Conservation (phyloP, 2,329 filamentous ascomycete species). For the Trichoderma polysporum region DNA sequence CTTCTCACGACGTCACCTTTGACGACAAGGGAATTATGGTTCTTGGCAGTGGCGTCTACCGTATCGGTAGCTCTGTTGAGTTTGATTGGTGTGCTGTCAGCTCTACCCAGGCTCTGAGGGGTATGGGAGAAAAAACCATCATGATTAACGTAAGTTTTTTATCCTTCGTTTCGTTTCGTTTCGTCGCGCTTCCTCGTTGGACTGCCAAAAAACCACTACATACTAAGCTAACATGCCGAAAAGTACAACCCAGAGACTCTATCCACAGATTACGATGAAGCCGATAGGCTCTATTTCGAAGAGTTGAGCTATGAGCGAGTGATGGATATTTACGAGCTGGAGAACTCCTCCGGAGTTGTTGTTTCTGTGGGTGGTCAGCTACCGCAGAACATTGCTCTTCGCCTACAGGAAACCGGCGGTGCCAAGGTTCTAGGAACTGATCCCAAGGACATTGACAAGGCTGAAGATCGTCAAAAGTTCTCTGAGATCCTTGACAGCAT, state of each 20-base stretch:
- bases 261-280: slow-evolving; percentile 81
- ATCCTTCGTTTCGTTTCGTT: neutral
- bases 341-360: slow-evolving; percentile 80
- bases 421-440: slow-evolving; percentile 92
- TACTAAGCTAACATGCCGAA: slow-evolving; percentile 17
- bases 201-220: neutral
- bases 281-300: slow-evolving; percentile 94
- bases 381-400: slow-evolving; percentile 94
- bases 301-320: slow-evolving; percentile 96
- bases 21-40: slow-evolving; percentile 89
- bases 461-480: slow-evolving; percentile 97
- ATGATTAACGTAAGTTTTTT: slow-evolving; percentile 78
- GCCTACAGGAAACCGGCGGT: slow-evolving; percentile 85
- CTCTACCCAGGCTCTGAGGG: slow-evolving; percentile 75
- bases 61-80: slow-evolving; percentile 95
- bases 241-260: slow-evolving; percentile 79
- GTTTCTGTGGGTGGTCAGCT: slow-evolving; percentile 96
- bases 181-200: neutral
- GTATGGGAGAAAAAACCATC: slow-evolving; percentile 93
- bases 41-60: slow-evolving; percentile 92
- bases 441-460: slow-evolving; percentile 93
- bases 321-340: slow-evolving; percentile 98
- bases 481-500: slow-evolving; percentile 96
- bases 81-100: slow-evolving; percentile 99
- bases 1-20: slow-evolving; percentile 88